Base-by-base conservation (phyloP, 202 grass and related monocot genomes). In the Eragrostis tef region DNA sequence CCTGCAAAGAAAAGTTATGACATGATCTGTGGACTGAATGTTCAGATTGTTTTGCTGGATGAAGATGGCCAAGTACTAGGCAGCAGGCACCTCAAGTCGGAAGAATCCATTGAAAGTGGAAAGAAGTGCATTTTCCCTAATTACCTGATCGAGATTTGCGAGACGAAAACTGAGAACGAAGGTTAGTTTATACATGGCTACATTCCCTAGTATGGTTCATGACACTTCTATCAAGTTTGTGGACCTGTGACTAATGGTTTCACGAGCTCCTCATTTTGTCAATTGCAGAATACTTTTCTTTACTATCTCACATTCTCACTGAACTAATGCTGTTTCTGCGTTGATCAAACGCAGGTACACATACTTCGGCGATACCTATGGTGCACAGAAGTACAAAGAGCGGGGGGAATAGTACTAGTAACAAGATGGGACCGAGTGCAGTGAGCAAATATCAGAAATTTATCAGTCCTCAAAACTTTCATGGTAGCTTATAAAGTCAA, bases 11-110 rank as follows among this genome's bases (percentile, higher is more conserved):
- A 82, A 61, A 80, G 45, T 77, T 39, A 1, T 84, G 53, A 52
- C 68, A 63, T 62, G 29, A 53, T 71, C 6, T 36, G 7, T 78
- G 56, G 46, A 89, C 67, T 85, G 12, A 58, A 72, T 66, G 66
- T 66, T 78, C 78, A 94, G 91, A 81, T 94, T 71, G 34, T 91
- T 29, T 85, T 97, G 72, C 42, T 84, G 65, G 80, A 81, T 92
- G 91, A 90, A 88, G 89, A 97, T 45, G 74, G 83, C 15, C 61
- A 60, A 83, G 34, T 89, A 74, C 82, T 94, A 25, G 74, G 80
- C 66, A 86, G 42, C 83, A 88, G 89, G 69, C 89, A 92, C 64
- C 91, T 97, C 75, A 92, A 87, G 27, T 73, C 78, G 2, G 84
- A 61, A 67, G 91, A 94, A 83, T 83, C 43, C 74, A 13, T 97